phyloP scores from a whole-genome alignment of 805 yeast species.

The Kluyveromyces aestuarii region DNA sequence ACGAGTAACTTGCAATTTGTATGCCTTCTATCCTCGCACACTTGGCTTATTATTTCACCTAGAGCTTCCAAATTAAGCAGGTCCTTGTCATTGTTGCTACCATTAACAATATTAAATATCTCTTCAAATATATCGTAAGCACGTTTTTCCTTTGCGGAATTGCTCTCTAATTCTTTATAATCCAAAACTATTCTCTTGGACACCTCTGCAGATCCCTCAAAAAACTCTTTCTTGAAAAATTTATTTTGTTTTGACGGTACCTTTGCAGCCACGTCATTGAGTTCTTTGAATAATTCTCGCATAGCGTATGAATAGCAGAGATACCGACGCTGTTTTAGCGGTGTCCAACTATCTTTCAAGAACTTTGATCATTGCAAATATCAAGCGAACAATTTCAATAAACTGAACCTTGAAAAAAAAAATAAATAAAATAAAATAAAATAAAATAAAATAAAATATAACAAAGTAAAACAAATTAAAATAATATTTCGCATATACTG shows the following conservation, averaged over 20 bases:
- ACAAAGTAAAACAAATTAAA: neutral
- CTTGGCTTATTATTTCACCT: neutral
- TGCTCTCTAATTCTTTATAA: constrained; percentile 8
- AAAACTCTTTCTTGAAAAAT: constrained; percentile 8
- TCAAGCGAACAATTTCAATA: neutral
- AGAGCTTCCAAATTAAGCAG: neutral
- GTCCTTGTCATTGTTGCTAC: neutral
- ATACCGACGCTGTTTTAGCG: neutral
- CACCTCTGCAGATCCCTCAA: constrained; percentile 10
- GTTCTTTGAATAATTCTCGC: neutral
- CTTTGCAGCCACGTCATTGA: neutral
- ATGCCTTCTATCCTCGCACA: constrained; percentile 3
- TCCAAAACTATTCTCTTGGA: constrained; percentile 7
- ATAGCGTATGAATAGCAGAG: neutral
- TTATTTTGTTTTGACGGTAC: constrained; percentile 1
- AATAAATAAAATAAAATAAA: neutral
- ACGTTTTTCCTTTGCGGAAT: constrained; percentile 9
- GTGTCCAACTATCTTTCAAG: neutral
- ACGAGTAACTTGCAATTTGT: constrained; percentile 2
- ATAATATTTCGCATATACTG: neutral
- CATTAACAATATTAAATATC: neutral
- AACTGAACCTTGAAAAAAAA: neutral
- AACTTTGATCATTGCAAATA: neutral
- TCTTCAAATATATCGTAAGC: neutral
- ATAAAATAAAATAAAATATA: neutral